Percentiles rank a stretch among this genome's conserved stretches.
Conservation (phyloP, 2,329 filamentous ascomycete genomes). For the Penicillium sp. region DNA sequence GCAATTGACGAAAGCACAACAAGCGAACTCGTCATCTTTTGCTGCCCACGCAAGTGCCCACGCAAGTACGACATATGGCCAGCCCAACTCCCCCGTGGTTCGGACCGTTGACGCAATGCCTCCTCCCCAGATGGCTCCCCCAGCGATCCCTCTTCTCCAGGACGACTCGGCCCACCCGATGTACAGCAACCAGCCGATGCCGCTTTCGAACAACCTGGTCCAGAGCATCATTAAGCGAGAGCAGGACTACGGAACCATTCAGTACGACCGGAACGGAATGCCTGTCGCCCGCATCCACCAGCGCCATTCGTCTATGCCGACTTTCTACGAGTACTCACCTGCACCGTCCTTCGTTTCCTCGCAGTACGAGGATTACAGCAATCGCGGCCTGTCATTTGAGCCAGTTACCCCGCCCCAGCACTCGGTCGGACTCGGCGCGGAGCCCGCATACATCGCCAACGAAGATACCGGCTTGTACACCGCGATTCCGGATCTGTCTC, state of each 20-base stretch:
- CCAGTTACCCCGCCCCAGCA: slow-evolving; percentile 95
- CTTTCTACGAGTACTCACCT: slow-evolving; percentile 96
- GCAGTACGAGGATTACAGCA: slow-evolving; percentile 97
- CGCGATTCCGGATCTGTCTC: slow-evolving; percentile 82
- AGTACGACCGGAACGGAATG: slow-evolving; percentile 90
- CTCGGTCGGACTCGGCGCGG: slow-evolving; percentile 73
- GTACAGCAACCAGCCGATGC: slow-evolving; percentile 64
- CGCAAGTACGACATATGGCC: slow-evolving; percentile 62
- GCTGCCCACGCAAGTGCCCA: slow-evolving; percentile 59
- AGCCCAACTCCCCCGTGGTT: slow-evolving; percentile 85
- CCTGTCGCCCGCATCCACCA: slow-evolving; percentile 81
- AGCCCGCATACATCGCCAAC: slow-evolving; percentile 96
- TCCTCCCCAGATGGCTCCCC: slow-evolving; percentile 78
- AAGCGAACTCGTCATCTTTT: slow-evolving; percentile 97
- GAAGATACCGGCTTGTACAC: slow-evolving; percentile 97
- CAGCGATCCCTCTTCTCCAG: slow-evolving; percentile 57
- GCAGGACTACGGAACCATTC: slow-evolving; percentile 75
- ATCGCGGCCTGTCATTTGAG: slow-evolving; percentile 92
- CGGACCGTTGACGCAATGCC: slow-evolving; percentile 88
- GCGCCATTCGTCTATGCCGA: slow-evolving; percentile 96
- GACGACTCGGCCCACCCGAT: slow-evolving; percentile 67
- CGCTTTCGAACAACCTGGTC: slow-evolving; percentile 66
- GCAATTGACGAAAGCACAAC: slow-evolving; percentile 98
- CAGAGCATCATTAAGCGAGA: slow-evolving; percentile 83
- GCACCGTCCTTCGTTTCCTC: slow-evolving; percentile 98